Base-by-base conservation (phyloP, 1,284 basidiomycete species). In the Sphaerobolus stellatus region DNA sequence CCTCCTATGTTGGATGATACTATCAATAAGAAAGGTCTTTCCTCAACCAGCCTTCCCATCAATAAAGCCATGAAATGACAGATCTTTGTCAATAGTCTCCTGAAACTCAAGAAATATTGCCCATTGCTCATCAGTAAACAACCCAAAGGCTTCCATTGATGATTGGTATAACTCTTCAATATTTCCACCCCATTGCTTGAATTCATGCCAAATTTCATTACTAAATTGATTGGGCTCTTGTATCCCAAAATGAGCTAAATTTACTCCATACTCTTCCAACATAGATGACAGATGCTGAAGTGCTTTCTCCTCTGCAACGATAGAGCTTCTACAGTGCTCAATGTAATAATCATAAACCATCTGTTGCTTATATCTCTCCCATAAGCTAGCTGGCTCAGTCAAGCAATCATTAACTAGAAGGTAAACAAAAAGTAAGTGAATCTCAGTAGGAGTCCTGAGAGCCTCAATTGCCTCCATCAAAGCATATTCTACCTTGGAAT, bases 11-110 rank as follows among this genome's bases (percentile, higher is more conserved):
- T 71, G 64, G 55, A 67, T 70, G 3, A 75, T 59, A 1, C 69
- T 59, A 50, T 68, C 68, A 1, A 74, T 59, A 1, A 75, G 48
- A 34, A 66, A 72, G 0, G 73, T 75, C 61, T 76, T 76, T n/a
- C n/a, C n/a, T n/a, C n/a, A n/a, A n/a, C n/a, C n/a, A n/a, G n/a
- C 1, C 74, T 70, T 68, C 3, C 75, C 73, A 56, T 75, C 69
- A 20, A 76, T 59, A 50, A 74, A 75, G 2, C 65, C 57, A 27
- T 52, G 61, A 0, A 70, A 50, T 2, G 63, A 61, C 1, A 48
- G 49, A 5, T 52, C 46, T 4, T 62, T 43, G 4, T 51, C 18
- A 7, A 69, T 60, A 5, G 67, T 64, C 36, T 63, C 47, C 48
- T 67, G 56, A 14, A 72, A 59, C 20, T 59, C 50, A 29, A 61